Evolutionary conservation across 257 asterid species (phyloP), one percentile per base, ranked within the genome.

Genomic region (Solanum chiquidenum): DNA sequence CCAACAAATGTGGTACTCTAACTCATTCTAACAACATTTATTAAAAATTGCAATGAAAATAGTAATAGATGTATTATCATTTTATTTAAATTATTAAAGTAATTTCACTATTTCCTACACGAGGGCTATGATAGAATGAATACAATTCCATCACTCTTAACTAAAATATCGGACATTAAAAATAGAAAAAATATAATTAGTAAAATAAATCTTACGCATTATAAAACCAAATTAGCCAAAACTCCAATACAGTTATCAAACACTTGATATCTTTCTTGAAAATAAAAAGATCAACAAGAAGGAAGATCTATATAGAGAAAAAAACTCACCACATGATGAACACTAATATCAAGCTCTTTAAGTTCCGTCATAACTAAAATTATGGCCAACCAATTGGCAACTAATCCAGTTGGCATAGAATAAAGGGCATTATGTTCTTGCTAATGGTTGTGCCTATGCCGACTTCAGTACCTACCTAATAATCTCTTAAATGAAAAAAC

Each of bases 181-280:
- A 27, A 29, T 68, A 29, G 2, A 27, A 68, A 27, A 27, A 12
- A 5, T 27, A 0, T 0, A 27, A 3, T 68, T 13, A 68, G 6
- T 5, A 1, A 68, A 13, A 62, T n/a, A 4, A 64, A 27, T 9
- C 33, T 64, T 64, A 25, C 3, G 0, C 5, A 1, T 5, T 14
- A 3, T 1, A 12, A 27, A 68, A 0, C 0, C 4, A 69, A 0
- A 69, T 29, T 69, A 31, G 12, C 3, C 4, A 8, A 27, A 68
- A 29, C 1, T 0, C 4, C 7, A 25, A 68, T 29, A 31, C 5
- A 5, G 0, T 6, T 5, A 29, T 33, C 21, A 1, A 68, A 68
- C 37, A 13, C 21, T 4, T 13, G 34, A 0, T 5, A n/a, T 12
- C 33, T 64, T 55, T 64, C 11, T 71, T 31, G 25, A 31, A 71